A percentile compares a stretch with the other conserved stretches of the same genome.
Evolutionary conservation across 306 rosid genomes (phyloP).

Genomic region (Gynostemma pentaphyllum): DNA sequence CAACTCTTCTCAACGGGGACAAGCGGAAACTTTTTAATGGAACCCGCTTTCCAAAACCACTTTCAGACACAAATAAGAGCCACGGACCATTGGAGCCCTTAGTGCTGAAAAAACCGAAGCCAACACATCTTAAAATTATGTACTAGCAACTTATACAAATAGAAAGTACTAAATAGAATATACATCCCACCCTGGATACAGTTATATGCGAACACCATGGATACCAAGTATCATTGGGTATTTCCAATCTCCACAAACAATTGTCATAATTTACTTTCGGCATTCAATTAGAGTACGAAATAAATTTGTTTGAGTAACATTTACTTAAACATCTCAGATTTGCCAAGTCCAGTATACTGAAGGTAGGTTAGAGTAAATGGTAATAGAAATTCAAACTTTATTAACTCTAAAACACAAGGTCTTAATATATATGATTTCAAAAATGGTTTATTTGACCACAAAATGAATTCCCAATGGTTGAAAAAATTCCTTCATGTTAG

Average conservation of each 20-base stretch:
- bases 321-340: background rate
- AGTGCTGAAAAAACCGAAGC: conserved; percentile 21
- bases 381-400: background rate
- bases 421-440: too few relatives aligned
- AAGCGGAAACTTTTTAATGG: conserved; percentile 69
- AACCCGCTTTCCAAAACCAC: conserved; percentile 89
- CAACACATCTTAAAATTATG: background rate
- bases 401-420: background rate
- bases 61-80: conserved; percentile 91
- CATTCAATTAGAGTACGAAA: background rate
- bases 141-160: background rate
- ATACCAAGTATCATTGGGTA: background rate
- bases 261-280: background rate
- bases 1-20: conserved; percentile 74
- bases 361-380: background rate
- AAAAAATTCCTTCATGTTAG: too few relatives aligned
- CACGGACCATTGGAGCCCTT: conserved; percentile 64
- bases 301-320: background rate
- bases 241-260: background rate
- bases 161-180: background rate
- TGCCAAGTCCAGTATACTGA: background rate
- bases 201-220: background rate
- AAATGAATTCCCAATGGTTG: too few relatives aligned
- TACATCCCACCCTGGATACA: background rate
- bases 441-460: too few relatives aligned